These are phyloP conservation scores for Cryptosporidium felis DNA, from an alignment of 169 alveolate genomes.

Conservation along the genomic window DNA sequence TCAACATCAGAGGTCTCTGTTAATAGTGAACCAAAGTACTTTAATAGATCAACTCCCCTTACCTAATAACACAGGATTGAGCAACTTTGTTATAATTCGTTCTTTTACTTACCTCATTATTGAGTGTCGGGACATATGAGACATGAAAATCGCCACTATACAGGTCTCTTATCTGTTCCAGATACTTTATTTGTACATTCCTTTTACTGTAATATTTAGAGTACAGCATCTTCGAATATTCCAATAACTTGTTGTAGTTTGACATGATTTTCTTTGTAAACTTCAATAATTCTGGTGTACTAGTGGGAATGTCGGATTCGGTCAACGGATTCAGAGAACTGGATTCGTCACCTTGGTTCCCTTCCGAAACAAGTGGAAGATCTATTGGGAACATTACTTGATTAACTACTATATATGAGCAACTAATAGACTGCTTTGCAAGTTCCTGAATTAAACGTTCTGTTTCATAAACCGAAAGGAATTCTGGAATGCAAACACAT, in stretches of 20 bases:
- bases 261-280: constrained; percentile 15
- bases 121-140: constrained; percentile 85
- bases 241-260: neutral
- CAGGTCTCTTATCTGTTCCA: constrained; percentile 92
- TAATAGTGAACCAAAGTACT: constrained; percentile 35
- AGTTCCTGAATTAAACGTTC: constrained; percentile 96
- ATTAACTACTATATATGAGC: constrained; percentile 95
- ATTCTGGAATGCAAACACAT: constrained; percentile 99
- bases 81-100: neutral
- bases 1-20: constrained; percentile 17
- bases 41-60: constrained; percentile 76
- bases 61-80: constrained; percentile 9
- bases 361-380: neutral
- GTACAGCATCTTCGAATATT: constrained; percentile 77
- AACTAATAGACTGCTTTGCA: constrained; percentile 93
- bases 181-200: constrained; percentile 94
- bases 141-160: constrained; percentile 95
- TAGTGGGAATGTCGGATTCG: constrained; percentile 23
- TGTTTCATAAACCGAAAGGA: constrained; percentile 96
- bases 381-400: constrained; percentile 93
- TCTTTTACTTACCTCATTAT: constrained; percentile 86
- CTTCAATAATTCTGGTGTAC: neutral
- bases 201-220: constrained; percentile 82
- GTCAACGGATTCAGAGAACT: neutral
- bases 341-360: neutral